Percentiles rank a stretch among this genome's conserved stretches.
Conservation (phyloP, 768 basidiomycete species). For the Cubamyces sp. region DNA sequence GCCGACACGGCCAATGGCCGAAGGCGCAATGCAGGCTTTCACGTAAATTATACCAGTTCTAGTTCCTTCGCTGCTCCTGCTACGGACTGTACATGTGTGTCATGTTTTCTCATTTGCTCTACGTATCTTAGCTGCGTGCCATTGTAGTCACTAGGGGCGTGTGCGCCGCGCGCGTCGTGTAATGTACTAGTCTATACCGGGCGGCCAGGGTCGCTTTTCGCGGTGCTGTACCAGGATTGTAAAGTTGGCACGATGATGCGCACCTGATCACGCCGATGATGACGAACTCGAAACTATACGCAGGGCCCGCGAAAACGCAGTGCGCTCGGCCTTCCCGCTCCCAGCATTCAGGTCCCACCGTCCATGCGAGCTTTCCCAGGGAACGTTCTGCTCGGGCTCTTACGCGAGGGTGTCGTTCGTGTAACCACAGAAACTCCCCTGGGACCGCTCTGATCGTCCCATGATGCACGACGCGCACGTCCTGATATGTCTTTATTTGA, state of each 20-base stretch:
- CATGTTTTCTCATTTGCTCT: conserved; percentile 7
- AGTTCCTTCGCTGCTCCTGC: conserved; percentile 1
- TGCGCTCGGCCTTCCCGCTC: conserved; percentile 4
- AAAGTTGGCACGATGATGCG: conserved; percentile 5
- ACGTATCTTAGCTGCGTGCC: conserved; percentile 7
- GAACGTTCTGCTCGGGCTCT: conserved; percentile 18
- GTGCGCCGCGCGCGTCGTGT: conserved; percentile 13
- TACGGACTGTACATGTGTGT: conserved; percentile 3
- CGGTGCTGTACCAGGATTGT: conserved; percentile 7
- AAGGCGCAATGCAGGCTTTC: conserved; percentile 6
- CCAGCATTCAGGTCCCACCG: conserved; percentile 8
- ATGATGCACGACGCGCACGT: conserved; percentile 9
- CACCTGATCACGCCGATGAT: conserved; percentile 21
- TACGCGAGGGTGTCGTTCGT: conserved; percentile 18
- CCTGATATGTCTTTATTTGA: conserved; percentile 17
- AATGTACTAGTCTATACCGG: conserved; percentile 22
- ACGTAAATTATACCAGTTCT: conserved; percentile 20
- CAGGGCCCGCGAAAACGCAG: conserved; percentile 1
- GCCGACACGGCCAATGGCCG: too few species aligned
- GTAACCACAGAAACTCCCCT: conserved; percentile 27
- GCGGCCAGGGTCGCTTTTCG: conserved; percentile 11
- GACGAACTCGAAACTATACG: neutral
- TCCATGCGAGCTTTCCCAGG: conserved; percentile 11
- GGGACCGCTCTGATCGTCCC: conserved; percentile 17
- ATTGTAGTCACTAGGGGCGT: conserved; percentile 14